Conservation (phyloP, 176 grass and related monocot genomes). For the Chloris gayana region DNA sequence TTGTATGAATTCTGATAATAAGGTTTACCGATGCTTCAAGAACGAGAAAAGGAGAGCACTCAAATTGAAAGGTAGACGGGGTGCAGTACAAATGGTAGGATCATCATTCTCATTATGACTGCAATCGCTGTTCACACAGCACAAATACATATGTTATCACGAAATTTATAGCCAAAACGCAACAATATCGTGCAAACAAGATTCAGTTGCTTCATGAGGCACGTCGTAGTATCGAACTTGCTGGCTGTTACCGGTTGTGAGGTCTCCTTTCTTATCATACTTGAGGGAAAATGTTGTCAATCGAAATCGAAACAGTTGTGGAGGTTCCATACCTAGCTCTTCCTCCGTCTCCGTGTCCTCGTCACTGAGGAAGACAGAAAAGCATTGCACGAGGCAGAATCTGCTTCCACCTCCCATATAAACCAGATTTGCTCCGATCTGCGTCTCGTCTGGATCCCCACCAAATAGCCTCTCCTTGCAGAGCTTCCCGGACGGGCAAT, state of each 20-base stretch:
- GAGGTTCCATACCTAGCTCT: not conserved
- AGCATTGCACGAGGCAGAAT: slow-evolving; percentile 15
- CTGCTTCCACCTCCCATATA: not conserved
- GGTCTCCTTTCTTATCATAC: not conserved
- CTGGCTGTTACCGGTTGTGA: not conserved
- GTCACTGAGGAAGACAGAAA: not conserved
- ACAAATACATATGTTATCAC: no score
- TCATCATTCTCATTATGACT: no score
- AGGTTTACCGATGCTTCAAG: no score
- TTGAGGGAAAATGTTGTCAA: not conserved
- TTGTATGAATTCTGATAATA: no score
- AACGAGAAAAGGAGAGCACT: no score
- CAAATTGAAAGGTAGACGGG: no score
- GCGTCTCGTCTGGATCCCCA: not conserved
- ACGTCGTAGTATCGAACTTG: not conserved
- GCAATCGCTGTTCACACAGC: no score
- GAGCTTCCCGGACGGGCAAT: not conserved
- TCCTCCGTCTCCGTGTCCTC: no score
- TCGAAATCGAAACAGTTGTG: not conserved
- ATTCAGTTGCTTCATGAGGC: not conserved
- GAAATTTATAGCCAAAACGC: no score
- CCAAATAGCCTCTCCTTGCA: slow-evolving; percentile 13
- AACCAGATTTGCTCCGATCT: not conserved
- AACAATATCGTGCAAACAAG: no score
- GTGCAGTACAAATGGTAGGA: no score